Evolutionary conservation across 805 yeast species (phyloP).

Genomic region (Zygosaccharomyces siamensis): DNA sequence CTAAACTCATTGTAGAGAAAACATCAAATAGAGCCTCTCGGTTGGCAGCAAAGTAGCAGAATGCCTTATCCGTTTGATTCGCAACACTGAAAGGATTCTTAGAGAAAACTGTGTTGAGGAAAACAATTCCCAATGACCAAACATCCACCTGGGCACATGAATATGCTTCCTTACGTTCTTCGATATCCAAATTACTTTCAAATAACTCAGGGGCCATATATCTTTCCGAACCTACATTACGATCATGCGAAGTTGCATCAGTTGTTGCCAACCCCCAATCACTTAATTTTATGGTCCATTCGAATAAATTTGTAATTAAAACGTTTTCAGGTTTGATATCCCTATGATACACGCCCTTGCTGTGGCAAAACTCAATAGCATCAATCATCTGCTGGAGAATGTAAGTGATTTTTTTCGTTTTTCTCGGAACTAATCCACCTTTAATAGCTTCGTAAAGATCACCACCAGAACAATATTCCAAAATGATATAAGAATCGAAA

Average conservation of each 20-base stretch:
- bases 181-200: slow-evolving; percentile 42
- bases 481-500: slow-evolving; percentile 63
- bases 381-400: slow-evolving; percentile 61
- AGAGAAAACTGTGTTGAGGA: slow-evolving; percentile 80
- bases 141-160: slow-evolving; percentile 79
- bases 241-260: slow-evolving; percentile 52
- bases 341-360: slow-evolving; percentile 66
- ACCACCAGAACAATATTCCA: slow-evolving; percentile 85
- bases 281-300: slow-evolving; percentile 57
- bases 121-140: slow-evolving; percentile 85
- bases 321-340: slow-evolving; percentile 80
- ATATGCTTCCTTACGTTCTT: slow-evolving; percentile 49
- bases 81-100: slow-evolving; percentile 85
- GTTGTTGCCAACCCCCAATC: slow-evolving; percentile 73
- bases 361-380: slow-evolving; percentile 75
- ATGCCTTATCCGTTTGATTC: slow-evolving; percentile 71
- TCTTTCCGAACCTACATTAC: slow-evolving; percentile 84
- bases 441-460: slow-evolving; percentile 80
- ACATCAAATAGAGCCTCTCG: slow-evolving; percentile 89
- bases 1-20: slow-evolving; percentile 82
- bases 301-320: slow-evolving; percentile 45
- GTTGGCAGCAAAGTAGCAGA: slow-evolving; percentile 77
- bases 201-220: slow-evolving; percentile 94
- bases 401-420: slow-evolving; percentile 42
- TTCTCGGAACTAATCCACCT: slow-evolving; percentile 51